Conservation (phyloP, 805 yeast species). For the Yamadazyma sp. region DNA sequence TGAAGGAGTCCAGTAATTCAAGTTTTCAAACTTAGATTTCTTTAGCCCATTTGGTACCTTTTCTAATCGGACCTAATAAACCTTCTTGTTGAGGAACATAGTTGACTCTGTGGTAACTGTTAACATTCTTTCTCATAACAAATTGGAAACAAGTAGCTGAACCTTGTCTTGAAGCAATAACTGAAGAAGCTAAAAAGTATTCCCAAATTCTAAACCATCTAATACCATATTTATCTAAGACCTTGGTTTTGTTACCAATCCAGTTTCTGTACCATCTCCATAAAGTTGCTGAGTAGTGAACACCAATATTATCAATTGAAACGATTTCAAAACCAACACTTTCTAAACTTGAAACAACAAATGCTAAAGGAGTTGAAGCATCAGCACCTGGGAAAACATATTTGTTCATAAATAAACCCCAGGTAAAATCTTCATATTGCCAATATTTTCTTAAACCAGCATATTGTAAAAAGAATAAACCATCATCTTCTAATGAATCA, state of each 20-base stretch:
- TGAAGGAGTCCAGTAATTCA: too few relatives aligned
- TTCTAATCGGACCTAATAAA: conserved; percentile 53
- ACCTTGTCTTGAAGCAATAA: conserved; percentile 88
- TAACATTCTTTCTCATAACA: conserved; percentile 84
- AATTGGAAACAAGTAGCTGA: conserved; percentile 91
- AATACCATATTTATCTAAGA: conserved; percentile 74
- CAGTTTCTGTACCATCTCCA: conserved; percentile 96
- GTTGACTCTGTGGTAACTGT: conserved; percentile 78
- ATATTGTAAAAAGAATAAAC: conserved; percentile 79
- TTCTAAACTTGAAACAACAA: conserved; percentile 73
- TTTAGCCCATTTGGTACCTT: conserved; percentile 55
- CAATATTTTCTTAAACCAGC: conserved; percentile 89
- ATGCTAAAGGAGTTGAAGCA: conserved; percentile 90
- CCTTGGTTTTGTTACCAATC: conserved; percentile 77
- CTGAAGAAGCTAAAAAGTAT: conserved; percentile 78
- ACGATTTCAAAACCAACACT: conserved; percentile 84
- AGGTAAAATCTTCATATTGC: conserved; percentile 91
- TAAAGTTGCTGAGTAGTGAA: conserved; percentile 85
- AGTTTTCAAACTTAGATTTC: too few relatives aligned
- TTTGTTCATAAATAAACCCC: conserved; percentile 97
- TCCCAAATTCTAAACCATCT: conserved; percentile 96
- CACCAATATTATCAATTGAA: conserved; percentile 84
- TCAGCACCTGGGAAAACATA: conserved; percentile 97
- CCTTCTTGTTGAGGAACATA: conserved; percentile 79
- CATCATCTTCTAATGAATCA: conserved; percentile 89